Evolutionary conservation across 306 rosid genomes (phyloP).

Genomic region (Citrullus amarus): DNA sequence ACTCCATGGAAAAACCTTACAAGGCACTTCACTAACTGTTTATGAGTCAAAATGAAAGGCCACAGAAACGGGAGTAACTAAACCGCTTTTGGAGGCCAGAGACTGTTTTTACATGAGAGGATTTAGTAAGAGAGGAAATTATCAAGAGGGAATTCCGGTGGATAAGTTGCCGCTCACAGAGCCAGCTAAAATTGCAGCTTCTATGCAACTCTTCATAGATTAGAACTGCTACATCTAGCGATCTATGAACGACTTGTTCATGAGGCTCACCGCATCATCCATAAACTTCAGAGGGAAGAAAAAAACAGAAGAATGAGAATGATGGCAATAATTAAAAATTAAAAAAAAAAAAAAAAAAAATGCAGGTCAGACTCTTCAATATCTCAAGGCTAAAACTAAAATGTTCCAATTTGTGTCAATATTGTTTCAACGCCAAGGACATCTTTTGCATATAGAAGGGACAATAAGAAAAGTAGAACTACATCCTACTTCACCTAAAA

Average conservation of each 20-base stretch:
- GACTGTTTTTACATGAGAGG: neutral
- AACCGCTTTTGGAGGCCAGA: neutral
- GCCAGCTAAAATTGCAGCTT: constrained; percentile 3
- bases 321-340: neutral
- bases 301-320: neutral
- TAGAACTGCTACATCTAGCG: constrained; percentile 24
- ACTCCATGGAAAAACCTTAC: neutral
- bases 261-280: constrained; percentile 83
- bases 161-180: neutral
- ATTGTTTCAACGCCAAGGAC: neutral
- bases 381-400: neutral
- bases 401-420: neutral
- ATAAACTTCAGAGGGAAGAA: constrained; percentile 55
- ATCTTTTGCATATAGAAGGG: neutral
- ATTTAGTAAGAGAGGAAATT: neutral
- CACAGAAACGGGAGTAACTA: neutral
- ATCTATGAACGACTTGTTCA: constrained; percentile 87
- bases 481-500: neutral
- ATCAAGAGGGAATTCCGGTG: neutral
- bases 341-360: neutral
- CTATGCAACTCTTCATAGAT: neutral
- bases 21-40: neutral
- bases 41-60: neutral
- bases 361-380: neutral
- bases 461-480: neutral